Evolutionary conservation across 2,329 filamentous ascomycete species (phyloP).

Genomic region (Ophiostoma australiae): DNA sequence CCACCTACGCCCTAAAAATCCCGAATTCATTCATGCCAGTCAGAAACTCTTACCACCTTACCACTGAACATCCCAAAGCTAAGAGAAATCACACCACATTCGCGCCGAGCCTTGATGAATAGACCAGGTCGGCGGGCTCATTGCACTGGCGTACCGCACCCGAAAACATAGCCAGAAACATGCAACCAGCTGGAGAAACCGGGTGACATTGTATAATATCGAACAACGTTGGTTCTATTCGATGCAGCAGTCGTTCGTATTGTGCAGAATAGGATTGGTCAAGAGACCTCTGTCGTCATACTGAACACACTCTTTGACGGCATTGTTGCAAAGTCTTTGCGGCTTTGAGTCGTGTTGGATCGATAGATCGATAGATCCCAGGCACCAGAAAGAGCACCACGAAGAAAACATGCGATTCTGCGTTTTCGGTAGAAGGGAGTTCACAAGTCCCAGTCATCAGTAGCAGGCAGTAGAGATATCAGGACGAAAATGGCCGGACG

Average conservation of each 20-base stretch:
- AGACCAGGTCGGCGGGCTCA: background rate
- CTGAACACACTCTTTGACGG: background rate
- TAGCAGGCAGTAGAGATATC: background rate
- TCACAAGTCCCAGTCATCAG: background rate
- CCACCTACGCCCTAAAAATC: background rate
- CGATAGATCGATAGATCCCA: background rate
- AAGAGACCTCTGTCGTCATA: constrained; percentile 4
- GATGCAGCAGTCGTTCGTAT: background rate
- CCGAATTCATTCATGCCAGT: background rate
- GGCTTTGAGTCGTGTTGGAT: background rate
- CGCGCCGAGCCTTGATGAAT: background rate
- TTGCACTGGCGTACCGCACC: background rate
- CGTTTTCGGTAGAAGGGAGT: background rate
- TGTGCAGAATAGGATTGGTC: constrained; percentile 10
- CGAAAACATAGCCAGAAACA: constrained; percentile 8
- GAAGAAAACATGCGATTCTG: constrained; percentile 10
- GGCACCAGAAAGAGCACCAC: background rate
- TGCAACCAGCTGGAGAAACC: constrained; percentile 20
- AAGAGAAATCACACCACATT: background rate
- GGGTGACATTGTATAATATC: constrained; percentile 20
- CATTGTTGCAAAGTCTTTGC: background rate
- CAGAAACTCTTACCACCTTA: constrained; percentile 1
- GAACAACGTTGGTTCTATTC: constrained; percentile 16
- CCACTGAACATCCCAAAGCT: background rate
- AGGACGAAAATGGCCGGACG: background rate